Percentiles rank a stretch among this genome's conserved stretches.
Evolutionary conservation across 2,329 filamentous ascomycete genomes (phyloP).

Genomic region (Nemania serpens): DNA sequence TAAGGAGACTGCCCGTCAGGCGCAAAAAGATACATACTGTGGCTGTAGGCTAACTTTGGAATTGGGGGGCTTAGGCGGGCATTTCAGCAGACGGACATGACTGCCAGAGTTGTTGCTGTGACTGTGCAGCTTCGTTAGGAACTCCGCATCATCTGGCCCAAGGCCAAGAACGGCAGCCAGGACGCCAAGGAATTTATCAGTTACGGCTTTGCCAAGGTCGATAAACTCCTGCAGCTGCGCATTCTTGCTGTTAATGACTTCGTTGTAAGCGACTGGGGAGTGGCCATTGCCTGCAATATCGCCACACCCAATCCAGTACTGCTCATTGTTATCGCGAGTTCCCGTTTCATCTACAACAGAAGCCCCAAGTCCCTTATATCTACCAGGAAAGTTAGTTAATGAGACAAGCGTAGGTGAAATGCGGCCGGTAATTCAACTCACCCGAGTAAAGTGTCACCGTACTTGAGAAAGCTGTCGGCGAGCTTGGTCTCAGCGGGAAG

Average conservation of each 20-base stretch:
- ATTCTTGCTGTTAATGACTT: constrained; percentile 20
- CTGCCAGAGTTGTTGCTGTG: constrained; percentile 27
- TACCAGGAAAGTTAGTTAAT: neutral
- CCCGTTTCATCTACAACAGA: constrained; percentile 24
- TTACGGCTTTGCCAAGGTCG: constrained; percentile 21
- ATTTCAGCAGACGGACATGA: constrained; percentile 22
- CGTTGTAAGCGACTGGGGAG: constrained; percentile 23
- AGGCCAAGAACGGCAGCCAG: constrained; percentile 20
- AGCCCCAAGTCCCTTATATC: constrained; percentile 23
- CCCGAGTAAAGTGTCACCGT: constrained; percentile 24
- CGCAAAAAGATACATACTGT: constrained; percentile 7
- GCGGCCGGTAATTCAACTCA: neutral
- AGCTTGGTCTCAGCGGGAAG: constrained; percentile 24
- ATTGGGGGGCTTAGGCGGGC: constrained; percentile 19
- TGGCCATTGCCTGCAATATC: constrained; percentile 23
- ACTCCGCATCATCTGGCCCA: constrained; percentile 17
- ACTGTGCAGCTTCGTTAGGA: constrained; percentile 21
- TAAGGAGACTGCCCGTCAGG: no score
- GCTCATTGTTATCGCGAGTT: constrained; percentile 24
- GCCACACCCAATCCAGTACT: constrained; percentile 27
- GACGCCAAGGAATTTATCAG: constrained; percentile 15
- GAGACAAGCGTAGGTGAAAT: no score
- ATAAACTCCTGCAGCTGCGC: constrained; percentile 20
- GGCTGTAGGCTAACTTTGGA: constrained; percentile 21
- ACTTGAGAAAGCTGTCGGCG: constrained; percentile 25